These are phyloP conservation scores for Aureobasidium sp. DNA, from an alignment of 2,329 filamentous ascomycete species.

Conservation along the genomic window DNA sequence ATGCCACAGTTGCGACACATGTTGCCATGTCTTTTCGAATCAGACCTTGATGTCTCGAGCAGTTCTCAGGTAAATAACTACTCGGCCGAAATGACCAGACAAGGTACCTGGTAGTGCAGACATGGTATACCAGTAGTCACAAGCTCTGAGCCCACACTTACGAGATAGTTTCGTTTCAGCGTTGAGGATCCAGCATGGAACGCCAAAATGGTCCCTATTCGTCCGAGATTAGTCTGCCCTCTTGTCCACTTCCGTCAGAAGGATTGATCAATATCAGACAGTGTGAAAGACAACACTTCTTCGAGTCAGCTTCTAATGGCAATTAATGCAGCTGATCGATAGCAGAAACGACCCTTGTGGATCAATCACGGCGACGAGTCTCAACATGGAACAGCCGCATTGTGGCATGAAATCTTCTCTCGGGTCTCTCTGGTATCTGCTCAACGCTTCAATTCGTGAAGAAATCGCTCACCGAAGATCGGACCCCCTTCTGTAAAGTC, in stretches of 20 bases:
- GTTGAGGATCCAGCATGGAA: background rate
- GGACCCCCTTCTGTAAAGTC: background rate
- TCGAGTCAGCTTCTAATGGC: background rate
- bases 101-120: background rate
- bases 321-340: slow-evolving; percentile 5
- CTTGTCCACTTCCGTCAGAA: background rate
- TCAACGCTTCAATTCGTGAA: background rate
- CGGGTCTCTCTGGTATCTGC: background rate
- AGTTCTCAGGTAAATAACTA: background rate
- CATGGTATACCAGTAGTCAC: background rate
- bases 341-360: slow-evolving; percentile 4
- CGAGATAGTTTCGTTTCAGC: slow-evolving; percentile 3
- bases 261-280: background rate
- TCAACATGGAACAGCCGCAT: background rate
- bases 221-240: background rate
- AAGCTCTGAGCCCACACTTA: background rate
- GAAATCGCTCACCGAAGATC: background rate
- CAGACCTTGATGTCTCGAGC: background rate
- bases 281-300: background rate
- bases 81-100: background rate
- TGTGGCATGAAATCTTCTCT: background rate
- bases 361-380: background rate
- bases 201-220: background rate
- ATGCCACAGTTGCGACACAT: background rate
- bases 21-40: background rate